phyloP scores from a whole-genome alignment of 371 early-diverging fungal species.

The Mucor indicus region DNA sequence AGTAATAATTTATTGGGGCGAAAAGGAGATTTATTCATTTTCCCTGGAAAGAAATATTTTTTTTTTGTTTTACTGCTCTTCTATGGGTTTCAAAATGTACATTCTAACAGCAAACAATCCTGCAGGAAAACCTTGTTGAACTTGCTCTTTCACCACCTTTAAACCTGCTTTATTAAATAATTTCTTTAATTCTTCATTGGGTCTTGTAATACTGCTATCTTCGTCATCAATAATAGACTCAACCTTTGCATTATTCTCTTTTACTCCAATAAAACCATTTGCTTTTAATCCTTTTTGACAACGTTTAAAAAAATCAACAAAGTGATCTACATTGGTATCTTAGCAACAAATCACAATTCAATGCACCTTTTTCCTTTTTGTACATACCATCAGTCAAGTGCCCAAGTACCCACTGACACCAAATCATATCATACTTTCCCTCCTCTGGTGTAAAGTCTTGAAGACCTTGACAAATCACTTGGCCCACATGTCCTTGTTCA shows the following conservation, averaged over 20 bases:
- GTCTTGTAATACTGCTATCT: slow-evolving; percentile 88
- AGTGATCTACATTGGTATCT: too few species aligned
- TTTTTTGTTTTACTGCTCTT: too few species aligned
- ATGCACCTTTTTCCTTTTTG: too few species aligned
- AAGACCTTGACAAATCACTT: slow-evolving; percentile 70
- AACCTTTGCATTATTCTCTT: slow-evolving; percentile 79
- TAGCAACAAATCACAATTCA: too few species aligned
- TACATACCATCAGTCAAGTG: slow-evolving; percentile 73
- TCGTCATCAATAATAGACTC: slow-evolving; percentile 75
- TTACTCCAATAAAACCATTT: slow-evolving; percentile 82
- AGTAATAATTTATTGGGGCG: too few species aligned
- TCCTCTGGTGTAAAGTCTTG: slow-evolving; percentile 80
- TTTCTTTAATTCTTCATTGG: slow-evolving; percentile 62
- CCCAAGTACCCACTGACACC: slow-evolving; percentile 96
- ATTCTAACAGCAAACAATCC: slow-evolving; percentile 83
- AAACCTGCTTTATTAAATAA: slow-evolving; percentile 75
- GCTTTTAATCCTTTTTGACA: slow-evolving; percentile 74
- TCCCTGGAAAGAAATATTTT: too few species aligned
- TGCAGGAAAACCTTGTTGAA: slow-evolving; percentile 80
- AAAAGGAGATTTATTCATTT: too few species aligned
- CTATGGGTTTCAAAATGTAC: slow-evolving; percentile 48
- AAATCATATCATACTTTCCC: slow-evolving; percentile 83
- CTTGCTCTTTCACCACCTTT: slow-evolving; percentile 62
- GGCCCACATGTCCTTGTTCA: slow-evolving; percentile 50
- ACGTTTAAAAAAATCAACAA: slow-evolving; percentile 78